These are phyloP conservation scores for Mortierella hygrophila DNA, from an alignment of 192 early-diverging fungal genomes.

Conservation along the genomic window DNA sequence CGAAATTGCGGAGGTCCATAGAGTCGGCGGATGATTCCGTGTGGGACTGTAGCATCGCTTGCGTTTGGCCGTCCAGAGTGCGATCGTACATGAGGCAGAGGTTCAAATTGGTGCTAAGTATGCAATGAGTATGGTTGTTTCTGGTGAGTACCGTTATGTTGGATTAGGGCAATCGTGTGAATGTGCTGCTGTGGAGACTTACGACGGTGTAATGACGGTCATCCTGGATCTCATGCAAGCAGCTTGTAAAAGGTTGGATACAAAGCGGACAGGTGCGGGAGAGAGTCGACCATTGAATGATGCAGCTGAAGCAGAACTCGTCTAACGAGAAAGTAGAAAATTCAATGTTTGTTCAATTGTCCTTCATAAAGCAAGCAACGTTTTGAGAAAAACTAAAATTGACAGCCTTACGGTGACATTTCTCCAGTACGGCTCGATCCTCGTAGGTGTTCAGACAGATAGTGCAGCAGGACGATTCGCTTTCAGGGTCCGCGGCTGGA, in stretches of 20 bases:
- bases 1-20: conserved; percentile 32
- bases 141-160: background rate
- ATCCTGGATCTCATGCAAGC: conserved; percentile 26
- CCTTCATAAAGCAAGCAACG: background rate
- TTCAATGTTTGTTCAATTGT: background rate
- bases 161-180: background rate
- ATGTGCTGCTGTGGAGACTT: background rate
- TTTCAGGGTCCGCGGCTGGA: background rate
- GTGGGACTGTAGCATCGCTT: conserved; percentile 7
- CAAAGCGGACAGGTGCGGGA: conserved; percentile 40
- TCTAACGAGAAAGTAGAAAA: conserved; percentile 12
- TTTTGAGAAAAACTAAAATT: background rate
- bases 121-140: background rate
- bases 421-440: conserved; percentile 26
- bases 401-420: conserved; percentile 28
- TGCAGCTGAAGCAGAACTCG: conserved; percentile 40
- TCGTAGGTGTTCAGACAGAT: conserved; percentile 34
- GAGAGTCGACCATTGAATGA: conserved; percentile 37
- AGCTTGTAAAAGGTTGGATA: conserved; percentile 14
- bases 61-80: background rate
- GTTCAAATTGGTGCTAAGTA: conserved; percentile 30
- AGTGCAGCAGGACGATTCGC: conserved; percentile 8
- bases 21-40: conserved; percentile 29
- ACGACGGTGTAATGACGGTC: conserved; percentile 21
- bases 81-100: background rate